Percentiles rank a stretch among this genome's conserved stretches.
These are phyloP conservation scores for Aspergillus jensenii DNA, from an alignment of 2,329 filamentous ascomycete genomes.

Conservation along the genomic window DNA sequence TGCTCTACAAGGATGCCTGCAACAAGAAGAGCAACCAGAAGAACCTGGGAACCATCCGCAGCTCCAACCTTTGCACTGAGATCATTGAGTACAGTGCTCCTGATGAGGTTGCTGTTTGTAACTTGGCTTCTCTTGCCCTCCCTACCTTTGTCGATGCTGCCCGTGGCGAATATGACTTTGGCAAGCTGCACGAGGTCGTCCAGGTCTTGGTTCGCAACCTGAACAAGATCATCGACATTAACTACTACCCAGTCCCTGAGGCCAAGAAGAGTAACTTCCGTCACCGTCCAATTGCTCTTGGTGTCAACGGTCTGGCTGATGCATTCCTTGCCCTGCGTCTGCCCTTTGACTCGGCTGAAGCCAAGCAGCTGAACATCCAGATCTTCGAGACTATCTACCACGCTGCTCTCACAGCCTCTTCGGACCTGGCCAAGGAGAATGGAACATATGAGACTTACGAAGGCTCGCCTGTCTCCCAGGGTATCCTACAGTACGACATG, in stretches of 20 bases:
- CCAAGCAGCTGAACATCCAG: constrained; percentile 90
- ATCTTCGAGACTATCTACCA: constrained; percentile 99
- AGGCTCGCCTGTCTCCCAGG: constrained; percentile 90
- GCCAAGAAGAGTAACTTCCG: constrained; percentile 96
- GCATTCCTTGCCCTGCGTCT: constrained; percentile 95
- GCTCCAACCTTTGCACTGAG: constrained; percentile 98
- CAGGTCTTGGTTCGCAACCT: constrained; percentile 92
- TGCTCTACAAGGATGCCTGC: constrained; percentile 98
- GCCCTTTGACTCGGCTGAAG: constrained; percentile 95
- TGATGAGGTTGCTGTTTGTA: constrained; percentile 98
- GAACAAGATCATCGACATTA: constrained; percentile 98
- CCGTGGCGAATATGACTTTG: constrained; percentile 85
- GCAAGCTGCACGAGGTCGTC: constrained; percentile 92
- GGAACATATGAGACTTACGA: constrained; percentile 88
- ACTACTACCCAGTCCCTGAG: constrained; percentile 96
- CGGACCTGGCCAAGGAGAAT: constrained; percentile 77
- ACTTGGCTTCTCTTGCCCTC: constrained; percentile 89
- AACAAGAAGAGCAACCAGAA: constrained; percentile 99
- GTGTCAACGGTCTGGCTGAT: constrained; percentile 96
- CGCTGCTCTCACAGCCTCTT: constrained; percentile 84
- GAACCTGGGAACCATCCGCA: constrained; percentile 97
- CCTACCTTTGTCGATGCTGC: constrained; percentile 87
- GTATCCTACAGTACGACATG: constrained; percentile 97
- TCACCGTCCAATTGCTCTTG: constrained; percentile 91
- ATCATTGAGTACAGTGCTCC: constrained; percentile 97